These are phyloP conservation scores for Arxiozyma telluris DNA, from an alignment of 1,139 yeast species.

Conservation along the genomic window DNA sequence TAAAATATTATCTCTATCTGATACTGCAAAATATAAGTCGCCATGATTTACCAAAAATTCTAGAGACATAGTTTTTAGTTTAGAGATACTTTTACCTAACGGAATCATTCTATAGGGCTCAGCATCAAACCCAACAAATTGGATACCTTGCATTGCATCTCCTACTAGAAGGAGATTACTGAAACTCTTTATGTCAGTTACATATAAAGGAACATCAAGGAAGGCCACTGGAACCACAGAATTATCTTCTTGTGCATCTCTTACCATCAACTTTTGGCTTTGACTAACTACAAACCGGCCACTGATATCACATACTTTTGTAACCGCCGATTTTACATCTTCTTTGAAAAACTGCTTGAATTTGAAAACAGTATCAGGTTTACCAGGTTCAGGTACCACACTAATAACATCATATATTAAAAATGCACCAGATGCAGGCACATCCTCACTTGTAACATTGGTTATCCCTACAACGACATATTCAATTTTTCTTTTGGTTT, in stretches of 20 bases:
- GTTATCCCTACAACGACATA: constrained; percentile 75
- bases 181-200: constrained; percentile 71
- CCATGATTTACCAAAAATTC: constrained; percentile 71
- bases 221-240: constrained; percentile 72
- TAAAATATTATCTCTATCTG: constrained; percentile 61
- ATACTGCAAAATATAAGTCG: constrained; percentile 55
- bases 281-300: constrained; percentile 81
- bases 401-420: constrained; percentile 68
- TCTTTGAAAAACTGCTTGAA: constrained; percentile 71
- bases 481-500: constrained; percentile 54
- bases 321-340: constrained; percentile 76
- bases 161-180: constrained; percentile 74
- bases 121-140: constrained; percentile 86
- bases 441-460: constrained; percentile 69
- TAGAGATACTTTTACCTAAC: constrained; percentile 65
- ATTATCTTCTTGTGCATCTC: constrained; percentile 59
- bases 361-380: constrained; percentile 75
- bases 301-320: constrained; percentile 68
- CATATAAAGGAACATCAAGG: constrained; percentile 71
- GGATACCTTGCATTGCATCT: constrained; percentile 71
- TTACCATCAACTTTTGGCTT: constrained; percentile 75
- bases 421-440: constrained; percentile 73
- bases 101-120: constrained; percentile 85
- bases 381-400: constrained; percentile 84
- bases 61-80: constrained; percentile 49